These are phyloP conservation scores for Brettanomyces nanus DNA, from an alignment of 805 yeast species.

Conservation along the genomic window DNA sequence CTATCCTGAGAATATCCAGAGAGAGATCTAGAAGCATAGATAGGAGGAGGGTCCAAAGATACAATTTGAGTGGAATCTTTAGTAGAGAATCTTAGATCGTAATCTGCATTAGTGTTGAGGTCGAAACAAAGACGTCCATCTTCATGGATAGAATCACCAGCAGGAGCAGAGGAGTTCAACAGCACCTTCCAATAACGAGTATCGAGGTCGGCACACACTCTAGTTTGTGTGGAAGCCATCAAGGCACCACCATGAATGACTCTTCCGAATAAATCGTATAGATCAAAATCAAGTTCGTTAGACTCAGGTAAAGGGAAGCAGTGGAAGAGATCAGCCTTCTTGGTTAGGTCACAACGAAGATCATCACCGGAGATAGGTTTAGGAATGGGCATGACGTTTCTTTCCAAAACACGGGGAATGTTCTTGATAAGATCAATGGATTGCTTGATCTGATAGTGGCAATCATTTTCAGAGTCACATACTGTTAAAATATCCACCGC, in stretches of 20 bases:
- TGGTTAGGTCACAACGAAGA: constrained; percentile 65
- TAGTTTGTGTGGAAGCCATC: constrained; percentile 36
- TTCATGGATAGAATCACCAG: background rate
- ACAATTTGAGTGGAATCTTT: constrained; percentile 36
- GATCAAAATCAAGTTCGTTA: constrained; percentile 36
- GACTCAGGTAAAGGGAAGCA: constrained; percentile 72
- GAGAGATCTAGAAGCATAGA: constrained; percentile 72
- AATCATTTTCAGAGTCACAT: constrained; percentile 33
- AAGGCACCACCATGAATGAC: constrained; percentile 56
- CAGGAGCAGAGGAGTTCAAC: constrained; percentile 7
- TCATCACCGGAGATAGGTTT: constrained; percentile 64
- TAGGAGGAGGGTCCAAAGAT: constrained; percentile 44
- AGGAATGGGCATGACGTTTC: constrained; percentile 64
- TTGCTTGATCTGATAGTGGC: constrained; percentile 52
- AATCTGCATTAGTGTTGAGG: constrained; percentile 15
- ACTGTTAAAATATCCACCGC: constrained; percentile 67
- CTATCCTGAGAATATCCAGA: constrained; percentile 88
- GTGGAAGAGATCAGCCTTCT: constrained; percentile 49
- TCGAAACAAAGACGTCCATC: constrained; percentile 16
- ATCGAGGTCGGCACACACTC: constrained; percentile 35
- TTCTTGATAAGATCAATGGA: constrained; percentile 66
- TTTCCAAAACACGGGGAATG: constrained; percentile 57
- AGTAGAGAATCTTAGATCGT: constrained; percentile 36
- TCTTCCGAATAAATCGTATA: constrained; percentile 66
- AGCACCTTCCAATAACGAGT: constrained; percentile 36